Percentiles rank a stretch among this genome's conserved stretches.
Conservation (phyloP, 352 stramenopile genomes). For the Globisporangium lucens region DNA sequence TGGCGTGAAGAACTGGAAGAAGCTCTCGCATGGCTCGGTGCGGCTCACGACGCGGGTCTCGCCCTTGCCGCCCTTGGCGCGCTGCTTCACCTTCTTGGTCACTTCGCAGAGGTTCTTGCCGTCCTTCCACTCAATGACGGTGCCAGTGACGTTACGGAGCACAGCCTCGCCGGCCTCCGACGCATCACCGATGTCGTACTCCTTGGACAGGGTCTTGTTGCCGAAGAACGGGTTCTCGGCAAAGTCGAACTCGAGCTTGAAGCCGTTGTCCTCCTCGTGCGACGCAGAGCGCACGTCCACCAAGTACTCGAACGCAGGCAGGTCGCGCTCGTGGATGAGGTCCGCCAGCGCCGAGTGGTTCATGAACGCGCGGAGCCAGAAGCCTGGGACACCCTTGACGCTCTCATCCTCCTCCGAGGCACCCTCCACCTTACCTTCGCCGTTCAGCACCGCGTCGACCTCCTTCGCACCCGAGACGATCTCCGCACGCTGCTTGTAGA, state of each 20-base stretch:
- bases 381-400: conserved; percentile 78
- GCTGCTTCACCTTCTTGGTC: conserved; percentile 87
- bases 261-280: conserved; percentile 81
- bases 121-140: conserved; percentile 79
- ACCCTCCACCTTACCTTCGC: conserved; percentile 35
- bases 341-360: conserved; percentile 82
- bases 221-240: conserved; percentile 73
- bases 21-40: conserved; percentile 82
- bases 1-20: conserved; percentile 86
- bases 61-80: conserved; percentile 72
- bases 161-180: conserved; percentile 76
- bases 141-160: conserved; percentile 72
- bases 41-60: conserved; percentile 74
- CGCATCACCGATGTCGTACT: conserved; percentile 86
- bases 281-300: conserved; percentile 71
- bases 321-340: conserved; percentile 77
- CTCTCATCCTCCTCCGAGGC: conserved; percentile 38
- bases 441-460: conserved; percentile 47
- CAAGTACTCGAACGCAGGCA: conserved; percentile 77
- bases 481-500: conserved; percentile 69
- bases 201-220: conserved; percentile 78
- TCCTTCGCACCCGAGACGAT: conserved; percentile 81
- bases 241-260: conserved; percentile 85
- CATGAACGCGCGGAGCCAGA: conserved; percentile 83
- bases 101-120: conserved; percentile 82